A percentile compares a stretch with the other conserved stretches of the same genome.
Evolutionary conservation across 306 rosid genomes (phyloP).

Genomic region (Sechiopsis laciniata): DNA sequence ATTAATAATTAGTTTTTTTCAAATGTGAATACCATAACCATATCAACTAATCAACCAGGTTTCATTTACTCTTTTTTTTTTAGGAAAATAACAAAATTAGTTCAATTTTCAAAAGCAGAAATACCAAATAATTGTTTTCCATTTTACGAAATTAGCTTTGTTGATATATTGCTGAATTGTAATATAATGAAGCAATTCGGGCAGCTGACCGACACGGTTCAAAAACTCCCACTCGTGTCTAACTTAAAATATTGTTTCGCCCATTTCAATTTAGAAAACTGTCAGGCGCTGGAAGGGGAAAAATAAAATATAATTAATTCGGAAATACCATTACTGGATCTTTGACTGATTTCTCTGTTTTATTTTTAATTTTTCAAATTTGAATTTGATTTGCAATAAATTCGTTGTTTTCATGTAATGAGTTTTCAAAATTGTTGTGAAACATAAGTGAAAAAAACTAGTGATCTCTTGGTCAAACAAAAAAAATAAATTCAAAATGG

Average conservation of each 20-base stretch:
- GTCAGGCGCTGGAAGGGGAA: no score
- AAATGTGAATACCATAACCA: no score
- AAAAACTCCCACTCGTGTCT: background rate
- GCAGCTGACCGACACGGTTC: constrained; percentile 7
- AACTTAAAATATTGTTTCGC: background rate
- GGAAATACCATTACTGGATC: background rate
- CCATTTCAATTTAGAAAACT: no score
- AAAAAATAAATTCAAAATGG: no score
- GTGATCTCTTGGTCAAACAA: no score
- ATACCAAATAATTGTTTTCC: no score
- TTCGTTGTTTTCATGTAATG: background rate
- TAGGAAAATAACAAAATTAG: no score
- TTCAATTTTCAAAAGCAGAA: no score
- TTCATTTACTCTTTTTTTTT: no score
- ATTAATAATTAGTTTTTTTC: no score
- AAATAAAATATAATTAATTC: no score
- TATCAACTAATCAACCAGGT: background rate
- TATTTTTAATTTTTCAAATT: background rate
- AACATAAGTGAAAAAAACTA: background rate
- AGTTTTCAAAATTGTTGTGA: background rate
- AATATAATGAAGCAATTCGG: background rate
- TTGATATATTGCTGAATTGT: background rate
- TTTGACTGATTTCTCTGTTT: background rate
- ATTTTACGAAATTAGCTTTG: background rate
- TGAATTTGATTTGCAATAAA: background rate